Conservation (phyloP, 768 basidiomycete species). For the Leccinum truebloodii region DNA sequence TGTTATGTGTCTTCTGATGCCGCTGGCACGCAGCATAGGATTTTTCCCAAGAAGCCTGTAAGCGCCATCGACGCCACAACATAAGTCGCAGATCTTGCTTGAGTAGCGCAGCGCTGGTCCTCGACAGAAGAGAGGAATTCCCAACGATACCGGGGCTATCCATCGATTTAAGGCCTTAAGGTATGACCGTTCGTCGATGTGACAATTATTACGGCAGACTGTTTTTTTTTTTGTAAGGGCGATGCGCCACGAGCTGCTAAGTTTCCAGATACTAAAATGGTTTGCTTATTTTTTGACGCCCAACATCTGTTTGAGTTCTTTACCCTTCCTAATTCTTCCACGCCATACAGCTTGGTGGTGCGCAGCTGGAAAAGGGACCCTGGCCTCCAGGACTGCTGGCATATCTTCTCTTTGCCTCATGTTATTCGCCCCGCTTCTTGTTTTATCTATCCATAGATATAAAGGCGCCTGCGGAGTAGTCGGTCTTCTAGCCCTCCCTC, state of each 20-base stretch:
- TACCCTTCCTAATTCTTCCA: not conserved
- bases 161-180: too few relatives aligned
- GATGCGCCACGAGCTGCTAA: too few relatives aligned
- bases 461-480: too few relatives aligned
- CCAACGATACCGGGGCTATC: too few relatives aligned
- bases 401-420: not conserved
- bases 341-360: not conserved
- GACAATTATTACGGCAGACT: not conserved
- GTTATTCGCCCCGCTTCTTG: not conserved
- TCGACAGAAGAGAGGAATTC: slow-evolving; percentile 37
- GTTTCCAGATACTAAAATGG: too few relatives aligned
- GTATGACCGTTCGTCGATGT: too few relatives aligned
- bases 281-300: too few relatives aligned
- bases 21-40: slow-evolving; percentile 37
- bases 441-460: too few relatives aligned
- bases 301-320: not conserved
- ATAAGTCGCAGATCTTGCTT: slow-evolving; percentile 47
- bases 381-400: not conserved
- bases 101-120: slow-evolving; percentile 55
- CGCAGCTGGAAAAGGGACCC: not conserved
- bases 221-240: too few relatives aligned
- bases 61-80: slow-evolving; percentile 59
- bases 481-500: too few relatives aligned
- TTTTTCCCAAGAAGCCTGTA: slow-evolving; percentile 66
- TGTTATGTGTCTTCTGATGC: too few relatives aligned